These are phyloP conservation scores for Lavandula angustifolia DNA, from an alignment of 257 asterid genomes.

Conservation along the genomic window DNA sequence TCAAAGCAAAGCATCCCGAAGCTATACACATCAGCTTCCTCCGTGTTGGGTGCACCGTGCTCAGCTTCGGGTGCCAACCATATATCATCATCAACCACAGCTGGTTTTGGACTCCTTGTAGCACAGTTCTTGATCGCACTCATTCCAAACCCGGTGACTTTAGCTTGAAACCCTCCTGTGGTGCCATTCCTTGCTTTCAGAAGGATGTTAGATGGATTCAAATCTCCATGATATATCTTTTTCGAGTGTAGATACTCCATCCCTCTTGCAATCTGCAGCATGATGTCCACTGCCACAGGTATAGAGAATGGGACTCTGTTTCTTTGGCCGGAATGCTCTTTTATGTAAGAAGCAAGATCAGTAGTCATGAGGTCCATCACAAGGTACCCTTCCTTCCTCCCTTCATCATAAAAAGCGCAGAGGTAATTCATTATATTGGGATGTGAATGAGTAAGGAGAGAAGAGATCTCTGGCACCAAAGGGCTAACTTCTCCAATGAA, in stretches of 20 bases:
- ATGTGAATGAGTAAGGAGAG: slow-evolving; percentile 61
- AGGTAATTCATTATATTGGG: slow-evolving; percentile 69
- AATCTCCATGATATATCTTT: slow-evolving; percentile 65
- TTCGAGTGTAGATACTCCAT: slow-evolving; percentile 84
- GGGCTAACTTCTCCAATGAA: slow-evolving; percentile 67
- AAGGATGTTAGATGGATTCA: slow-evolving; percentile 73
- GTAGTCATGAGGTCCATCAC: slow-evolving; percentile 85
- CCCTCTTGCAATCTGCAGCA: slow-evolving; percentile 89
- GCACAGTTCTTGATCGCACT: slow-evolving; percentile 41
- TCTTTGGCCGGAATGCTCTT: slow-evolving; percentile 60
- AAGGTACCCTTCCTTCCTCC: slow-evolving; percentile 73
- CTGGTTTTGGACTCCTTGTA: slow-evolving; percentile 34
- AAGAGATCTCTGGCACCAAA: slow-evolving; percentile 47
- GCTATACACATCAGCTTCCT: slow-evolving; percentile 86
- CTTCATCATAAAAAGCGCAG: slow-evolving; percentile 78
- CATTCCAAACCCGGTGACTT: slow-evolving; percentile 64
- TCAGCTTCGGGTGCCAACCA: slow-evolving; percentile 87
- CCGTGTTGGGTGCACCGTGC: slow-evolving; percentile 40
- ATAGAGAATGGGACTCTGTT: slow-evolving; percentile 58
- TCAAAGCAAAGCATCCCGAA: slow-evolving; percentile 87
- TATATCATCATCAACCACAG: slow-evolving; percentile 48
- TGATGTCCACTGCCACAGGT: slow-evolving; percentile 70
- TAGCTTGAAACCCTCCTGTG: slow-evolving; percentile 56
- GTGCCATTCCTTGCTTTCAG: slow-evolving; percentile 57
- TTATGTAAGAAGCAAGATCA: slow-evolving; percentile 55